Percentiles rank a stretch among this genome's conserved stretches.
phyloP scores from a whole-genome alignment of 352 stramenopile species.

The Aphanomyces euteiches region DNA sequence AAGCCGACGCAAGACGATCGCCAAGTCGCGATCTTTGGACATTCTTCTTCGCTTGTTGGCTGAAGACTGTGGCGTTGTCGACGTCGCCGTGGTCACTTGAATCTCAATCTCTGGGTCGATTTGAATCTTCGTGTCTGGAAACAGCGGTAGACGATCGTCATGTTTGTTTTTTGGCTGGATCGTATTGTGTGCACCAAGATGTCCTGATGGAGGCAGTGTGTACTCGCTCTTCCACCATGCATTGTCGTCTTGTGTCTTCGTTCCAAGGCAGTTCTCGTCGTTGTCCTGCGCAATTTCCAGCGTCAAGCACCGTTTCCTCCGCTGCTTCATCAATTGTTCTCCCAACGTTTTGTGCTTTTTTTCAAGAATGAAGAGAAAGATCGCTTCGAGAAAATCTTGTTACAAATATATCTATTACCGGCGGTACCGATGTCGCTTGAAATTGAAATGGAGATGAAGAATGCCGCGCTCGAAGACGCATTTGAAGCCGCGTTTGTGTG shows the following conservation, averaged over 20 bases:
- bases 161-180: slow-evolving; percentile 12
- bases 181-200: slow-evolving; percentile 9
- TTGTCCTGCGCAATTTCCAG: background rate
- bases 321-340: background rate
- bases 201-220: slow-evolving; percentile 12
- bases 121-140: background rate
- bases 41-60: background rate
- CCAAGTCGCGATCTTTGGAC: background rate
- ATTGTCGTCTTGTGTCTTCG: background rate
- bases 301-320: slow-evolving; percentile 10
- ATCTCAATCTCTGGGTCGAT: slow-evolving; percentile 7
- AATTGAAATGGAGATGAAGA: slow-evolving; percentile 99
- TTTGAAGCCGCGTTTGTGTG: slow-evolving; percentile 95
- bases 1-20: background rate
- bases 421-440: slow-evolving; percentile 97
- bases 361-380: background rate
- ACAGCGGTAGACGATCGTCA: background rate
- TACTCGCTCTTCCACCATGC: slow-evolving; percentile 20
- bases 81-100: background rate
- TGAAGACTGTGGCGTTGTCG: background rate
- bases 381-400: background rate
- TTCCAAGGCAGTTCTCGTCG: background rate
- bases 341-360: background rate
- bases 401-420: slow-evolving; percentile 51
- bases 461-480: slow-evolving; percentile 98